Percentiles rank a stretch among this genome's conserved stretches.
These are phyloP conservation scores for Myxozyma neglecta DNA, from an alignment of 805 yeast genomes.

Conservation along the genomic window DNA sequence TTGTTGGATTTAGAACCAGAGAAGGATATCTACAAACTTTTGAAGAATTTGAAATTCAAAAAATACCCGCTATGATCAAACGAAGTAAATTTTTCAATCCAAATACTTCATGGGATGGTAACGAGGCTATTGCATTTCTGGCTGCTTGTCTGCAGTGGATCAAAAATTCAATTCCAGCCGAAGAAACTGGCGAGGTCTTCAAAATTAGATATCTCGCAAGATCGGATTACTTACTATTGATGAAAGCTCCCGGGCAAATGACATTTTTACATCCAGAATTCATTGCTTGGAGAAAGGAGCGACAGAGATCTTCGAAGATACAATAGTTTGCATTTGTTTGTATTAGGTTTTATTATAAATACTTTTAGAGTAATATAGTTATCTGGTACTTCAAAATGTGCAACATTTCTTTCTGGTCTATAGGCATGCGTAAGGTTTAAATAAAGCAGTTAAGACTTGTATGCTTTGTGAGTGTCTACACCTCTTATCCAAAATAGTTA, in stretches of 20 bases:
- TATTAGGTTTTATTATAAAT: not conserved
- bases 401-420: too few relatives aligned
- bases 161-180: constrained; percentile 44
- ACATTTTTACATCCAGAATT: constrained; percentile 28
- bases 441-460: too few relatives aligned
- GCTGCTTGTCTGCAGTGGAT: constrained; percentile 85
- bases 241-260: constrained; percentile 6
- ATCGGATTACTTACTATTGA: constrained; percentile 19
- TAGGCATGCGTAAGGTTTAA: too few relatives aligned
- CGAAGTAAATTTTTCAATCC: constrained; percentile 44
- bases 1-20: constrained; percentile 86
- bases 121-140: constrained; percentile 80
- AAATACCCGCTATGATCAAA: constrained; percentile 70
- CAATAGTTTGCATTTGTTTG: not conserved
- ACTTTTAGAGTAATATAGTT: too few relatives aligned
- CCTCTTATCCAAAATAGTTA: not conserved
- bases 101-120: constrained; percentile 55
- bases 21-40: constrained; percentile 60
- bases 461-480: not conserved
- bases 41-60: constrained; percentile 75
- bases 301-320: not conserved
- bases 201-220: constrained; percentile 48
- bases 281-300: constrained; percentile 26
- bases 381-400: too few relatives aligned
- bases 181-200: constrained; percentile 53